Percentiles rank a stretch among this genome's conserved stretches.
Conservation (phyloP, 352 stramenopile species). For the Aphanomyces invadans region DNA sequence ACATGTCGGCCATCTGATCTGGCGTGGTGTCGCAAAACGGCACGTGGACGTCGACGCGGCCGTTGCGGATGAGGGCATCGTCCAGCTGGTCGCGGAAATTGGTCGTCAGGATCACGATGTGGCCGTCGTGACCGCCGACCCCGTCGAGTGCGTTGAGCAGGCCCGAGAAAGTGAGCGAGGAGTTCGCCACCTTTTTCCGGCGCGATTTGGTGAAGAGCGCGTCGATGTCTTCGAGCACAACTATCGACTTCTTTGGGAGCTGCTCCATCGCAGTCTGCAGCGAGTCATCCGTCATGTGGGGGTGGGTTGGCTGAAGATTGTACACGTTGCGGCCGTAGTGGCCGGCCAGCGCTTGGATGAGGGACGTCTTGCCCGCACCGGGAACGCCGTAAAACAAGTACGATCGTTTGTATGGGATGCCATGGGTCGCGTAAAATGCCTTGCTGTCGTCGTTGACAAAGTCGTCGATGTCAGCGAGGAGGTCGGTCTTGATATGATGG, state of each 20-base stretch:
- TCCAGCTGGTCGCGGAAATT: slow-evolving; percentile 31
- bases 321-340: slow-evolving; percentile 9
- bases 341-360: slow-evolving; percentile 18
- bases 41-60: slow-evolving; percentile 29
- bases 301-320: slow-evolving; percentile 4
- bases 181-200: slow-evolving; percentile 10
- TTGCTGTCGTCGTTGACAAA: slow-evolving; percentile 12
- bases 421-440: slow-evolving; percentile 13
- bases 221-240: slow-evolving; percentile 35
- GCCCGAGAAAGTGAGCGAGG: slow-evolving; percentile 29
- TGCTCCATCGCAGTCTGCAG: slow-evolving; percentile 1
- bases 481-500: background rate
- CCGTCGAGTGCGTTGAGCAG: slow-evolving; percentile 34
- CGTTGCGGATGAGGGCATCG: slow-evolving; percentile 30
- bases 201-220: slow-evolving; percentile 26
- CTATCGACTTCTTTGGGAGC: slow-evolving; percentile 12
- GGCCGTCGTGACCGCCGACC: slow-evolving; percentile 26
- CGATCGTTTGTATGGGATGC: slow-evolving; percentile 16
- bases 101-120: slow-evolving; percentile 29
- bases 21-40: background rate
- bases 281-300: slow-evolving; percentile 13
- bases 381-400: slow-evolving; percentile 21
- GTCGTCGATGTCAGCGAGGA: slow-evolving; percentile 14
- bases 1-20: slow-evolving; percentile 12
- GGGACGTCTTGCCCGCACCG: slow-evolving; percentile 24